A percentile compares a stretch with the other conserved stretches of the same genome.
Evolutionary conservation across 2,329 filamentous ascomycete species (phyloP).

Genomic region (Aspergillus neoniger): DNA sequence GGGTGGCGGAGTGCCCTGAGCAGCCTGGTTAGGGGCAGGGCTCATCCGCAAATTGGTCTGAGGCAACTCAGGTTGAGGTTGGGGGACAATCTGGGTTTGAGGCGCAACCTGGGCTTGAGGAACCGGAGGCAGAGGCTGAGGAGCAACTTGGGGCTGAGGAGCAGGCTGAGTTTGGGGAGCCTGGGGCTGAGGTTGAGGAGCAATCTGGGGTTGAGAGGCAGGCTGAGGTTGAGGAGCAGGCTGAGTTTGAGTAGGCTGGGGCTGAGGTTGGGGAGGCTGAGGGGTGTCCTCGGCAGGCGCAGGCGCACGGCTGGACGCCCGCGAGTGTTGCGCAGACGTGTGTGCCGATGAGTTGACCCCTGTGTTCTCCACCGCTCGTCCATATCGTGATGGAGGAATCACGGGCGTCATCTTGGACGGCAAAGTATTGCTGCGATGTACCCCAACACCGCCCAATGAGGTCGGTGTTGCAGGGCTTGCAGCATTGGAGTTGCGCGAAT

Average conservation of each 20-base stretch:
- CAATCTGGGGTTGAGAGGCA: no score
- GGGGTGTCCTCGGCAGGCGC: slow-evolving; percentile 19
- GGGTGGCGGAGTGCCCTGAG: neutral
- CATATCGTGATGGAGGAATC: slow-evolving; percentile 67
- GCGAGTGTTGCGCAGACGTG: slow-evolving; percentile 33
- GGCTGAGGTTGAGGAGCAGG: no score
- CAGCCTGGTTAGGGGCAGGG: neutral
- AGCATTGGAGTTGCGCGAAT: slow-evolving; percentile 74
- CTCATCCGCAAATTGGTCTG: neutral
- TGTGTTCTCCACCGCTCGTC: slow-evolving; percentile 54
- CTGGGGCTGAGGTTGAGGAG: neutral
- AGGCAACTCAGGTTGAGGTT: neutral
- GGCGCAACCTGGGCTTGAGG: no score
- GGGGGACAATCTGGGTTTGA: no score
- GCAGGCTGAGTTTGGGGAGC: slow-evolving; percentile 7
- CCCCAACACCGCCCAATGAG: slow-evolving; percentile 56
- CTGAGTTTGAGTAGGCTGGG: neutral
- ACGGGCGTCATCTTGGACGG: slow-evolving; percentile 86
- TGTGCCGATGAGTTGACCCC: slow-evolving; percentile 48
- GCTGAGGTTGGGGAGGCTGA: slow-evolving; percentile 7
- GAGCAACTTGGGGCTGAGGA: no score
- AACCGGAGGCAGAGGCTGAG: no score
- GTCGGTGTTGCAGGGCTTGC: slow-evolving; percentile 66
- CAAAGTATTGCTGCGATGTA: slow-evolving; percentile 86
- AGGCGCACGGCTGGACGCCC: slow-evolving; percentile 33